phyloP scores from a whole-genome alignment of 176 grass and related monocot species.

The Miscanthus lutarioriparius region DNA sequence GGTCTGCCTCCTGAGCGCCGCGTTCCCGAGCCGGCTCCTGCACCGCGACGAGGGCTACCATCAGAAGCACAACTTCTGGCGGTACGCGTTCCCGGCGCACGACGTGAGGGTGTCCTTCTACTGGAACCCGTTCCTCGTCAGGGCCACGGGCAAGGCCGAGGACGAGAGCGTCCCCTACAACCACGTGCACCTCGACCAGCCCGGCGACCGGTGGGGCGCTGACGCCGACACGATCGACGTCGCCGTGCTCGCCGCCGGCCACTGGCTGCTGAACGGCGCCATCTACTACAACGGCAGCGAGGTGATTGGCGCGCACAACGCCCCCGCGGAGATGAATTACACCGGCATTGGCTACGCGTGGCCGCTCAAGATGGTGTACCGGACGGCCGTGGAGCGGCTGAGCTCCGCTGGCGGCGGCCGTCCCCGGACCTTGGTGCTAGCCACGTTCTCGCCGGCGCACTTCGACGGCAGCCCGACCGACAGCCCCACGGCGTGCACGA shows the following conservation, averaged over 20 bases:
- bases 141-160: constrained; percentile 23
- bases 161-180: background rate
- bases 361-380: constrained; percentile 42
- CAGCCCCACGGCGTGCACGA: constrained; percentile 51
- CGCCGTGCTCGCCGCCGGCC: constrained; percentile 43
- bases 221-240: constrained; percentile 52
- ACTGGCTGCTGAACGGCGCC: constrained; percentile 59
- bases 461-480: constrained; percentile 54
- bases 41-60: background rate
- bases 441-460: constrained; percentile 65
- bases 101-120: constrained; percentile 46
- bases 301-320: constrained; percentile 48
- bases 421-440: constrained; percentile 24
- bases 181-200: constrained; percentile 41
- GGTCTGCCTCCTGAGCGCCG: constrained; percentile 32
- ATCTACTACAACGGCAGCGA: constrained; percentile 54
- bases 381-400: constrained; percentile 28
- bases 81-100: constrained; percentile 36
- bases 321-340: constrained; percentile 32
- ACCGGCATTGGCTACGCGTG: constrained; percentile 54
- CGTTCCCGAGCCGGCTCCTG: constrained; percentile 30
- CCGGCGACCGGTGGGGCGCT: constrained; percentile 27
- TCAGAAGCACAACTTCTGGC: constrained; percentile 8
- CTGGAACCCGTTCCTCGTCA: constrained; percentile 50
- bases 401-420: background rate